Evolutionary conservation across 768 basidiomycete genomes (phyloP).

Genomic region (Rhizopogon vesiculosus): DNA sequence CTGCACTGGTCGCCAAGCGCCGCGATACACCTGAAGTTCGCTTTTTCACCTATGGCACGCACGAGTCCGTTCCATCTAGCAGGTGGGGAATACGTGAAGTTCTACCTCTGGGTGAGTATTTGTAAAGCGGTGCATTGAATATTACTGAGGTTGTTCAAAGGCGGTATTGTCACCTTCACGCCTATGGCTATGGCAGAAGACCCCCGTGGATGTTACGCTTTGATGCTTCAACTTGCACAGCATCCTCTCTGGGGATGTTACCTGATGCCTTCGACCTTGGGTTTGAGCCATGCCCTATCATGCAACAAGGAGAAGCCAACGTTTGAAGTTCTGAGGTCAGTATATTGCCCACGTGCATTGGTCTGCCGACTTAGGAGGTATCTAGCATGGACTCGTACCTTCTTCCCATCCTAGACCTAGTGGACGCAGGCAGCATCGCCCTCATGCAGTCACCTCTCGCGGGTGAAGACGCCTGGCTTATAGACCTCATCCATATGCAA

Average conservation of each 20-base stretch:
- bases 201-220: conserved; percentile 40
- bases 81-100: conserved; percentile 65
- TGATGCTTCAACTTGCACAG: conserved; percentile 45
- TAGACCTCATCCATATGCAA: background rate
- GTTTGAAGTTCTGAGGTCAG: conserved; percentile 8
- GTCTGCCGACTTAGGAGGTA: conserved; percentile 1
- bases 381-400: conserved; percentile 7
- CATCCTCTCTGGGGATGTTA: conserved; percentile 71
- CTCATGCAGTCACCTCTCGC: conserved; percentile 45
- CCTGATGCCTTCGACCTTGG: conserved; percentile 60
- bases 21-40: conserved; percentile 40
- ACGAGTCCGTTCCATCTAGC: conserved; percentile 43
- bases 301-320: conserved; percentile 1
- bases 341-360: background rate
- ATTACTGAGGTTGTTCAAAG: conserved; percentile 29
- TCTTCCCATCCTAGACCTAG: conserved; percentile 17
- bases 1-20: conserved; percentile 43
- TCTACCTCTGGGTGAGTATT: conserved; percentile 56
- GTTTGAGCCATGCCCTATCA: conserved; percentile 27
- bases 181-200: conserved; percentile 54
- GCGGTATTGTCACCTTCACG: conserved; percentile 71
- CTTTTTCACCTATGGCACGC: conserved; percentile 68
- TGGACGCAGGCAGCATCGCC: conserved; percentile 55
- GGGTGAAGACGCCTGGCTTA: conserved; percentile 20
- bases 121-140: background rate